Conservation (phyloP, 2,329 filamentous ascomycete genomes). For the Celoporthe dispersa region DNA sequence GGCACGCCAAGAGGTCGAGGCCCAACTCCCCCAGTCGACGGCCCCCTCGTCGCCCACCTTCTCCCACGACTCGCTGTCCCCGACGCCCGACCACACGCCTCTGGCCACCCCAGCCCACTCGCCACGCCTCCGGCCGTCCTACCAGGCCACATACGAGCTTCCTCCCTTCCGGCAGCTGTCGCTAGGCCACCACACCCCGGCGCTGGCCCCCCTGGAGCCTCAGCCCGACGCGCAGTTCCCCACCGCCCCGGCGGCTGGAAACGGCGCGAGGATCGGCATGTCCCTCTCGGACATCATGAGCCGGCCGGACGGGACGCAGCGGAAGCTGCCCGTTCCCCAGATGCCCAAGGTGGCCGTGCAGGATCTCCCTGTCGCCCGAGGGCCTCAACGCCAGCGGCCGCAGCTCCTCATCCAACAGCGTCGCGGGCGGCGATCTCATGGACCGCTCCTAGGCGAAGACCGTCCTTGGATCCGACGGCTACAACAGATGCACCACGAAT, state of each 20-base stretch:
- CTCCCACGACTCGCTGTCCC: constrained; percentile 92
- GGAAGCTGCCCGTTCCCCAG: constrained; percentile 89
- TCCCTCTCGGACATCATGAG: constrained; percentile 93
- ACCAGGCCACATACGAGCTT: constrained; percentile 75
- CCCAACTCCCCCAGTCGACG: constrained; percentile 95
- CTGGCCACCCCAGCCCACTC: constrained; percentile 95
- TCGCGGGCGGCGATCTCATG: constrained; percentile 72
- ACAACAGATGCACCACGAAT: constrained; percentile 27
- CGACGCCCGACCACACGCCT: constrained; percentile 98
- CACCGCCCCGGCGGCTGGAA: constrained; percentile 43
- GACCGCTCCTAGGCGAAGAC: constrained; percentile 47
- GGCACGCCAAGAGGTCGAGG: constrained; percentile 83
- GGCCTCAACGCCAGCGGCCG: constrained; percentile 74
- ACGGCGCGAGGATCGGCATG: constrained; percentile 65
- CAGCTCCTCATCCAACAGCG: constrained; percentile 77
- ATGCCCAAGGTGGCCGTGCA: constrained; percentile 88
- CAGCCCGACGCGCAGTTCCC: constrained; percentile 51
- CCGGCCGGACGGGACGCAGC: constrained; percentile 81
- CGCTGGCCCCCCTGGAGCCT: constrained; percentile 63
- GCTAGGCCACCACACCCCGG: constrained; percentile 57
- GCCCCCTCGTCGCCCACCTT: constrained; percentile 96
- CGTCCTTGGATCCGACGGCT: constrained; percentile 34
- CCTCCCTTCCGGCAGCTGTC: constrained; percentile 77
- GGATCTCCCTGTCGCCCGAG: constrained; percentile 74
- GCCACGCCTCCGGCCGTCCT: constrained; percentile 78